Conservation (phyloP, 768 basidiomycete genomes). For the Rhodotorula kratochvilovae region DNA sequence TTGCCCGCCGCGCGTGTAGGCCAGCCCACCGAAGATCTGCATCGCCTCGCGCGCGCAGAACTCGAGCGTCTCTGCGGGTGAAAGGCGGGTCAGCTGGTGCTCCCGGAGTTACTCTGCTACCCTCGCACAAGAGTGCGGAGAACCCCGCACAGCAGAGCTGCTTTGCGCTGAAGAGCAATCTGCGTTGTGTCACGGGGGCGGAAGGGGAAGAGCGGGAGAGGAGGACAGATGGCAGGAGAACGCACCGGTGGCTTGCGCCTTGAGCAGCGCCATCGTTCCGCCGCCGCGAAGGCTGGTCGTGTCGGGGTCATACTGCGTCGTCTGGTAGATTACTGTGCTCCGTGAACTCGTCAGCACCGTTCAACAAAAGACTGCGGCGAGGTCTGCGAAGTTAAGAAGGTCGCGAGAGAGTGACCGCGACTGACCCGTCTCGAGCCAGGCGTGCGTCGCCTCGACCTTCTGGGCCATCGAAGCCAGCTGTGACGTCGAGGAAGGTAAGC, state of each 20-base stretch:
- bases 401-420: not conserved
- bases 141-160: too few relatives aligned
- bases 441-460: constrained; percentile 33
- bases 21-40: constrained; percentile 36
- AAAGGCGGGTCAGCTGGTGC: not conserved
- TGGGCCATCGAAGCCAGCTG: constrained; percentile 33
- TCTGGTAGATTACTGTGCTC: constrained; percentile 32
- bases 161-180: too few relatives aligned
- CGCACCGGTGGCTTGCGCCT: constrained; percentile 35
- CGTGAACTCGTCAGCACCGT: not conserved
- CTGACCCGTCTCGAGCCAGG: constrained; percentile 33
- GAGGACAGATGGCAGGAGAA: too few relatives aligned
- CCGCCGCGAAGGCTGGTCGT: constrained; percentile 22
- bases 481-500: not conserved
- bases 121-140: too few relatives aligned
- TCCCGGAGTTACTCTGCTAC: too few relatives aligned
- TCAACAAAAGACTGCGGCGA: too few relatives aligned
- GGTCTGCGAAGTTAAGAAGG: not conserved
- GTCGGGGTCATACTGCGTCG: constrained; percentile 23
- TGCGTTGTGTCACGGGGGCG: too few relatives aligned
- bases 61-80: constrained; percentile 29
- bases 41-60: constrained; percentile 27
- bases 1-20: constrained; percentile 31
- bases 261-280: constrained; percentile 35
- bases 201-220: not conserved